Evolutionary conservation across 176 grass and related monocot species (phyloP).

Genomic region (Cenchrus fungigraminus): DNA sequence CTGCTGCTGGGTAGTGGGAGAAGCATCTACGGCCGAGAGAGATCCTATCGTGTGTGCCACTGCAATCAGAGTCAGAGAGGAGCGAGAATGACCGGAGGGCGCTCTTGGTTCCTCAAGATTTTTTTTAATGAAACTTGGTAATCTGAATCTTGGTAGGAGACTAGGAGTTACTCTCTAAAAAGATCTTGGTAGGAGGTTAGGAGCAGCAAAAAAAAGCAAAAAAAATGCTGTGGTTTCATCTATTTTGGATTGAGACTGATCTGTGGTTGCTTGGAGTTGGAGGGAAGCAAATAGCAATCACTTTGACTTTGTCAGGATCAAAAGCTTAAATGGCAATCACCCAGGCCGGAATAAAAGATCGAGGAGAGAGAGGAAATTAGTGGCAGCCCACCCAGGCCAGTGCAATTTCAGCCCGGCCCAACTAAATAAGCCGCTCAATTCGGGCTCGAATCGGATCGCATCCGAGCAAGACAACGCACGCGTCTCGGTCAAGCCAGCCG

Average conservation of each 20-base stretch:
- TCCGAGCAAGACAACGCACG: no score
- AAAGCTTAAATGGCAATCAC: no score
- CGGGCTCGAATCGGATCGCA: conserved; percentile 4
- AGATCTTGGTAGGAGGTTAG: no score
- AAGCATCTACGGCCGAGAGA: neutral
- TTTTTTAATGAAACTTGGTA: neutral
- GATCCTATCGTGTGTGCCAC: neutral
- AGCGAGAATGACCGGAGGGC: neutral
- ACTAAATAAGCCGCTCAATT: neutral
- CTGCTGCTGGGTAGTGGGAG: neutral
- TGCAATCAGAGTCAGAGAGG: neutral
- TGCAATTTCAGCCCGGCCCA: neutral
- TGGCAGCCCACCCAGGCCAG: neutral
- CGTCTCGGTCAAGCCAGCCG: neutral
- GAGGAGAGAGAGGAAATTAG: no score
- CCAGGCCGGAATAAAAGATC: neutral
- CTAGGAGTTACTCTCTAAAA: no score
- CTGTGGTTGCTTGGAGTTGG: neutral
- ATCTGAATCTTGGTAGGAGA: neutral
- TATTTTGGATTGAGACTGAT: neutral
- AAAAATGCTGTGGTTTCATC: no score
- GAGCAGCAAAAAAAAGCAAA: no score
- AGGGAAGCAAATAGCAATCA: no score
- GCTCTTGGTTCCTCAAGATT: neutral
- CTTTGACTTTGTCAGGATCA: neutral